Conservation (phyloP, 805 yeast species). For the Saccharomycopsis guyanensis region DNA sequence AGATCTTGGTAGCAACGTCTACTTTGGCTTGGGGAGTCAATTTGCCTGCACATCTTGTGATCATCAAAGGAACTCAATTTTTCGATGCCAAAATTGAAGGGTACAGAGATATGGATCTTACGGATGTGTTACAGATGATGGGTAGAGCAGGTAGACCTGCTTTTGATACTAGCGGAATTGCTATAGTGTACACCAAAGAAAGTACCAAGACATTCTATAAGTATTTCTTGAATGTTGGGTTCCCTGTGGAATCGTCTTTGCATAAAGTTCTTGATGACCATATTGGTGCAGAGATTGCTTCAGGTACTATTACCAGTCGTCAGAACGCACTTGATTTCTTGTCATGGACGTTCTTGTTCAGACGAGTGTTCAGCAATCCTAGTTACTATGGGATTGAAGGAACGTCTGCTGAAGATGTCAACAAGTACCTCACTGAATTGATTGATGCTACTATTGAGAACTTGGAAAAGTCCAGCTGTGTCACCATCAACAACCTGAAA, state of each 20-base stretch:
- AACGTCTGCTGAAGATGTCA: slow-evolving; percentile 44
- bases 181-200: slow-evolving; percentile 76
- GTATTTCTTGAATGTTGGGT: slow-evolving; percentile 85
- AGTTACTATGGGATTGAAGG: slow-evolving; percentile 84
- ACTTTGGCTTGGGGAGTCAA: slow-evolving; percentile 99
- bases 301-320: slow-evolving; percentile 89
- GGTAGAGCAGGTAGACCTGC: slow-evolving; percentile 99
- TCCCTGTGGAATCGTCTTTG: slow-evolving; percentile 87
- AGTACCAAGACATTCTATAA: slow-evolving; percentile 82
- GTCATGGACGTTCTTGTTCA: slow-evolving; percentile 90
- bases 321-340: slow-evolving; percentile 95
- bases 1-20: slow-evolving; percentile 93
- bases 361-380: slow-evolving; percentile 91
- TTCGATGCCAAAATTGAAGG: slow-evolving; percentile 96
- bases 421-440: slow-evolving; percentile 50
- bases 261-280: slow-evolving; percentile 79
- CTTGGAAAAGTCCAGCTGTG: slow-evolving; percentile 67
- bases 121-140: slow-evolving; percentile 95
- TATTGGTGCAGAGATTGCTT: slow-evolving; percentile 89
- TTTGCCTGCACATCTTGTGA: slow-evolving; percentile 97
- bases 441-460: slow-evolving; percentile 64
- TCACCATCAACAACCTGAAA: slow-evolving; percentile 34
- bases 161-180: slow-evolving; percentile 85
- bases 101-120: slow-evolving; percentile 83
- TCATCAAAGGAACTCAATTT: slow-evolving; percentile 93